Base-by-base conservation (phyloP, 768 basidiomycete genomes). In the Agaricus blazei region DNA sequence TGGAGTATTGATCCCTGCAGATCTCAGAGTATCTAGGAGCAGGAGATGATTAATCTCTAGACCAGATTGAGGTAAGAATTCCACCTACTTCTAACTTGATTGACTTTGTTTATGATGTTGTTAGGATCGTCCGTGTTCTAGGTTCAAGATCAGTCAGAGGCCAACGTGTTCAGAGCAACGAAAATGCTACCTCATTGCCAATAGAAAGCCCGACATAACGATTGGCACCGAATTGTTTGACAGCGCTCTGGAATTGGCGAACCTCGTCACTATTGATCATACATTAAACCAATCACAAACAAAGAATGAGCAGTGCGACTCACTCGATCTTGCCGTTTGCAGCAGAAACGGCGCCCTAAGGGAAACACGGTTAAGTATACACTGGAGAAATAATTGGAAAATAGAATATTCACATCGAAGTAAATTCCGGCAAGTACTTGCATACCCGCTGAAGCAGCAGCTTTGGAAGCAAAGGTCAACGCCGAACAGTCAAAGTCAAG, bases 401-500 rank as follows among this genome's bases (percentile, higher is more conserved):
- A 24, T 19, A n/a, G 11, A 23, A 5, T 0, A 23, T 63, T 51
- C 54, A 74, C 71, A 37, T 62, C 36, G 44, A 69, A 60, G 52
- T 60, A 73, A 14, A 71, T 72, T 1, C 72, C 73, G 26, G 70
- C 72, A 43, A 75, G 41, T 31, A 73, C 61, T 31, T 63, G 57
- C 26, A 75, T 52, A 7, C 68, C 69, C 12, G 59, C 63, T 2
- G 65, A 56, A 2, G 67, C 65, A 26, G 71, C 69, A 2, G 73
- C 71, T 31, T 67, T 60, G 4, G 73, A 73, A 15, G 72, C 72
- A 27, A 63, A 43, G 23, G 68, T 66, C 23, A 75, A 54, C 8
- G 73, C 71, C 51, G 70, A 61, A 52, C 72, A 73, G 48, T 73
- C 72, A 52, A 73, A 71, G 9, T 68, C 72, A 12, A 64, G 51